Conservation (phyloP, 768 basidiomycete species). For the Favolaschia claudopus region DNA sequence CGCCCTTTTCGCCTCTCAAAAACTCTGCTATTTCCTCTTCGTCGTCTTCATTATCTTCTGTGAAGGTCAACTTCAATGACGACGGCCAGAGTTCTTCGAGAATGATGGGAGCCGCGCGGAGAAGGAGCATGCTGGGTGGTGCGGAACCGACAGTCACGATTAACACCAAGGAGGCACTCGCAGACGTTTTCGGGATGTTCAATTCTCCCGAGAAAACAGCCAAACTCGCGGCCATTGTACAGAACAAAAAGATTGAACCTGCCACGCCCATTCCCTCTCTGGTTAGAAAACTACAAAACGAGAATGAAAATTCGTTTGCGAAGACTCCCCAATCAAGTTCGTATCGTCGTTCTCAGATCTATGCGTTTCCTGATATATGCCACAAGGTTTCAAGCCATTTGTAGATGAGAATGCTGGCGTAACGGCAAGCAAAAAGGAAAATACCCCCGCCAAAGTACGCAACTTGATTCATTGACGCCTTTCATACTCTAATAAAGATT, state of each 20-base stretch:
- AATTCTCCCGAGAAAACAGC: constrained; percentile 86
- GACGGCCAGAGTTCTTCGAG: constrained; percentile 57
- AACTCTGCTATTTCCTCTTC: constrained; percentile 33
- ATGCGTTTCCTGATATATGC: constrained; percentile 11
- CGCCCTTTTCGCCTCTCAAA: constrained; percentile 35
- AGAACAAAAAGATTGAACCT: constrained; percentile 76
- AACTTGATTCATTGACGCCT: constrained; percentile 21
- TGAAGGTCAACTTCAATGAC: constrained; percentile 67
- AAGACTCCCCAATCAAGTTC: constrained; percentile 19
- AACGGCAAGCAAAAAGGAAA: constrained; percentile 46
- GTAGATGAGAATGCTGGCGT: constrained; percentile 64
- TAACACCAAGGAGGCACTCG: constrained; percentile 94
- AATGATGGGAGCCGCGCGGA: constrained; percentile 49
- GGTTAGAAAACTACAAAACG: constrained; percentile 37
- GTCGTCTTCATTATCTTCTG: constrained; percentile 45
- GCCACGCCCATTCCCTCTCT: constrained; percentile 52
- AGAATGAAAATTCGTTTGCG: constrained; percentile 51
- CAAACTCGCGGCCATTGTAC: constrained; percentile 54
- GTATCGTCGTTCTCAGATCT: not conserved
- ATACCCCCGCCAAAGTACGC: constrained; percentile 54
- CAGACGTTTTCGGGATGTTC: constrained; percentile 95
- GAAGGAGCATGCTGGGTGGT: constrained; percentile 51
- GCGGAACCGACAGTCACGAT: constrained; percentile 91
- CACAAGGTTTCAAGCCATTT: constrained; percentile 70
- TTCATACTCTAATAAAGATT: not conserved